Conservation (phyloP, 2,329 filamentous ascomycete genomes). For the Xylariaceae sp. region DNA sequence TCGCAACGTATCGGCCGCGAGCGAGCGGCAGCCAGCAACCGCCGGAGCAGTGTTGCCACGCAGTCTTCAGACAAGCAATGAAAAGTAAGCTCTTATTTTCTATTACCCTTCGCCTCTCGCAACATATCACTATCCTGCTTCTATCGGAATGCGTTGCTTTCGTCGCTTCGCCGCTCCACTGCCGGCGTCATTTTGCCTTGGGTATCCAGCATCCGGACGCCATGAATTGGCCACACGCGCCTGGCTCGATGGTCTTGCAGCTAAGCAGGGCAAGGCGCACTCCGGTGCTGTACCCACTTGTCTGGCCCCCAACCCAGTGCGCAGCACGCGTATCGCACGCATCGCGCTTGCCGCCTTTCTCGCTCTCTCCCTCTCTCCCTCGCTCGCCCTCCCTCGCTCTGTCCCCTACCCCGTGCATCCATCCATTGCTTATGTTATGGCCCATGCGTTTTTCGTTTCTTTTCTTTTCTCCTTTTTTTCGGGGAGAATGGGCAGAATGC, state of each 20-base stretch:
- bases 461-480: not conserved
- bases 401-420: not conserved
- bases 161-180: too few species aligned
- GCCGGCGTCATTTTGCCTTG: not conserved
- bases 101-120: slow-evolving; percentile 6
- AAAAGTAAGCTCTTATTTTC: slow-evolving; percentile 48
- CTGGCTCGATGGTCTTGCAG: slow-evolving; percentile 11
- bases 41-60: slow-evolving; percentile 42
- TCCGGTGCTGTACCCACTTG: slow-evolving; percentile 12
- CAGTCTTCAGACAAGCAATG: slow-evolving; percentile 44
- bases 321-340: slow-evolving; percentile 10
- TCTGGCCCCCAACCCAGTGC: slow-evolving; percentile 9
- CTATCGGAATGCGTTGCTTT: not conserved
- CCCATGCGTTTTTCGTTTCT: not conserved
- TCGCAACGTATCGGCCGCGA: slow-evolving; percentile 43
- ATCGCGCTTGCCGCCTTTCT: slow-evolving; percentile 18
- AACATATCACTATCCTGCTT: slow-evolving; percentile 7
- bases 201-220: slow-evolving; percentile 2
- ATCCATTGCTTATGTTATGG: slow-evolving; percentile 4
- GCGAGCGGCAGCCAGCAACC: slow-evolving; percentile 44
- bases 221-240: slow-evolving; percentile 14
- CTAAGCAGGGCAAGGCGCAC: slow-evolving; percentile 22
- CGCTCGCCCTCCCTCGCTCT: too few species aligned
- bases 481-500: slow-evolving; percentile 13
- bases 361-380: not conserved